phyloP scores from a whole-genome alignment of 2,329 filamentous ascomycete genomes.

The Coleophoma eucalyptorum region DNA sequence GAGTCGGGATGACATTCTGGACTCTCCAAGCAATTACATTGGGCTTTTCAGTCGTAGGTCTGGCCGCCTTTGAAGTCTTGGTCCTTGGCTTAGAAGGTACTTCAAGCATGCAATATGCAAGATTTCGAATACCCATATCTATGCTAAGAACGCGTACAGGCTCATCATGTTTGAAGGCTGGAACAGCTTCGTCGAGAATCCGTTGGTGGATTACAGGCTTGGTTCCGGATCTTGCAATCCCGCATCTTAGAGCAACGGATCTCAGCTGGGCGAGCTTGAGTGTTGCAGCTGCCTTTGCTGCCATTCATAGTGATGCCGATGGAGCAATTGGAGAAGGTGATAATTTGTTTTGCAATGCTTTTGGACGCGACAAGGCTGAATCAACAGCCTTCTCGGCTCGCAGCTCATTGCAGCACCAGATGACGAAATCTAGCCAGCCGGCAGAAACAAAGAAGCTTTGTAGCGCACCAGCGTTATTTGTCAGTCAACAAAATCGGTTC shows the following conservation, averaged over 20 bases:
- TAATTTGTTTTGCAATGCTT: too few species aligned
- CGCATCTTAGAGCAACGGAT: slow-evolving; percentile 55
- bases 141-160: slow-evolving; percentile 62
- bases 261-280: slow-evolving; percentile 53
- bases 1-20: slow-evolving; percentile 12
- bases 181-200: slow-evolving; percentile 36
- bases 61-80: slow-evolving; percentile 5
- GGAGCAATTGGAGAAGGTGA: background rate
- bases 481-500: too few species aligned
- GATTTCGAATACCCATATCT: slow-evolving; percentile 80
- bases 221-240: slow-evolving; percentile 53
- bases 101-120: slow-evolving; percentile 66
- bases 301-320: slow-evolving; percentile 21
- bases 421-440: too few species aligned
- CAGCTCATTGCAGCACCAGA: too few species aligned
- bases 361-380: background rate
- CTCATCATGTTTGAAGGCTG: slow-evolving; percentile 12
- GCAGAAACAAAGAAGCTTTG: too few species aligned
- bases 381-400: background rate
- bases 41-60: slow-evolving; percentile 6
- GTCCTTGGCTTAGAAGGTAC: slow-evolving; percentile 8
- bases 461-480: too few species aligned
- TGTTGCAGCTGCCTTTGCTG: slow-evolving; percentile 20
- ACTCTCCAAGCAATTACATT: slow-evolving; percentile 24
- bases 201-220: slow-evolving; percentile 52